These are phyloP conservation scores for Flaveria ramosissima DNA, from an alignment of 129 eudicot genomes.

Conservation along the genomic window DNA sequence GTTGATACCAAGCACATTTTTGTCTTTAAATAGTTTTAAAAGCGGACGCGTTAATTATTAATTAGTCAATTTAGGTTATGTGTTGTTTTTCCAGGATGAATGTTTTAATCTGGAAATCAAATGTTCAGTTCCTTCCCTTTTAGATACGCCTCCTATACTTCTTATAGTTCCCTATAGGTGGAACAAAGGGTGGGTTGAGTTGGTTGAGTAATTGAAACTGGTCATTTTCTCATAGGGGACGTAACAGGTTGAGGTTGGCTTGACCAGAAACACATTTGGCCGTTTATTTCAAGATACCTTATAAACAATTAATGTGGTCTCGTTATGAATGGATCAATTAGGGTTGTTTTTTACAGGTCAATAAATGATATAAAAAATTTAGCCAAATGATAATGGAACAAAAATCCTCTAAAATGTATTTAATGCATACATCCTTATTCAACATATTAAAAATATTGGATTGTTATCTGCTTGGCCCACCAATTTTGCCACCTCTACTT, in stretches of 20 bases:
- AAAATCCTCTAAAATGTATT: neutral
- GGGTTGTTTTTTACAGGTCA: neutral
- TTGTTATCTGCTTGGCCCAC: neutral
- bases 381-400: neutral
- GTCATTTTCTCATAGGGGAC: neutral
- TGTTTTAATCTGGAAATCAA: conserved; percentile 5
- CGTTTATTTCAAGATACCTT: neutral
- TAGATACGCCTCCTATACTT: neutral
- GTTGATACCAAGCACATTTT: neutral
- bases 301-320: neutral
- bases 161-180: neutral
- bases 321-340: neutral
- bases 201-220: conserved; percentile 3
- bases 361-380: neutral
- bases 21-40: neutral
- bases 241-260: neutral
- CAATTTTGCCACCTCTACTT: neutral
- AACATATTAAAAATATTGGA: neutral
- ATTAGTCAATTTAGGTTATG: neutral
- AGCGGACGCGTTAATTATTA: neutral
- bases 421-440: neutral
- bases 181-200: neutral
- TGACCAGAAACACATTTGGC: neutral
- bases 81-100: conserved; percentile 5
- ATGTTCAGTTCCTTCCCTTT: conserved; percentile 16